A percentile compares a stretch with the other conserved stretches of the same genome.
Conservation (phyloP, 2,329 filamentous ascomycete genomes). For the Alternaria conjuncta region DNA sequence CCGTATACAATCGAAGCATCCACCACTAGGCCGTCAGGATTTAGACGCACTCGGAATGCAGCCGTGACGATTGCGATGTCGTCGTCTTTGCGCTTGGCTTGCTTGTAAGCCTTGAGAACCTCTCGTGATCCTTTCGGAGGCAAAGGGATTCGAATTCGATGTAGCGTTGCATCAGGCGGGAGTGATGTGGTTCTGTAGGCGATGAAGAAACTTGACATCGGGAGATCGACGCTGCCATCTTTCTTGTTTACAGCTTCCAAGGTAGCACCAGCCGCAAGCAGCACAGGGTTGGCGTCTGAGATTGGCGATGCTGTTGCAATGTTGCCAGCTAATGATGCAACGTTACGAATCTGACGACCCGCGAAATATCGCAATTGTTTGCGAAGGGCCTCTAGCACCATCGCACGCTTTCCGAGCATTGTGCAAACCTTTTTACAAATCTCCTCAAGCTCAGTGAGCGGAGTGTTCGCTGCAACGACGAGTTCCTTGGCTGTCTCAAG, state of each 20-base stretch:
- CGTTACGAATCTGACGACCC: constrained; percentile 91
- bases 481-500: constrained; percentile 52
- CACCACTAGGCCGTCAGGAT: constrained; percentile 70
- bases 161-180: constrained; percentile 78
- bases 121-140: constrained; percentile 71
- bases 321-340: constrained; percentile 92
- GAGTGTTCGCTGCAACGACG: constrained; percentile 88
- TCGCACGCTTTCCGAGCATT: constrained; percentile 45
- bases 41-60: constrained; percentile 76
- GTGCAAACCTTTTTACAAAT: constrained; percentile 77
- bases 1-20: constrained; percentile 85
- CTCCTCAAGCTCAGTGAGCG: constrained; percentile 84
- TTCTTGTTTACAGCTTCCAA: constrained; percentile 76
- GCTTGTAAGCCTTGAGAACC: constrained; percentile 88
- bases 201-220: constrained; percentile 87
- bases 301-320: constrained; percentile 93
- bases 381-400: constrained; percentile 69
- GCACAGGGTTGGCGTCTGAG: constrained; percentile 89
- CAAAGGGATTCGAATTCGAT: constrained; percentile 80
- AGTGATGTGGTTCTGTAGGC: constrained; percentile 86
- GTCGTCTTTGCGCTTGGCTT: constrained; percentile 94
- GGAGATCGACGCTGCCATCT: constrained; percentile 63
- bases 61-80: constrained; percentile 97
- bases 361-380: constrained; percentile 96
- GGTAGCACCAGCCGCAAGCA: constrained; percentile 82